Evolutionary conservation across 768 basidiomycete species (phyloP).

Genomic region (Naganishia kalamii): DNA sequence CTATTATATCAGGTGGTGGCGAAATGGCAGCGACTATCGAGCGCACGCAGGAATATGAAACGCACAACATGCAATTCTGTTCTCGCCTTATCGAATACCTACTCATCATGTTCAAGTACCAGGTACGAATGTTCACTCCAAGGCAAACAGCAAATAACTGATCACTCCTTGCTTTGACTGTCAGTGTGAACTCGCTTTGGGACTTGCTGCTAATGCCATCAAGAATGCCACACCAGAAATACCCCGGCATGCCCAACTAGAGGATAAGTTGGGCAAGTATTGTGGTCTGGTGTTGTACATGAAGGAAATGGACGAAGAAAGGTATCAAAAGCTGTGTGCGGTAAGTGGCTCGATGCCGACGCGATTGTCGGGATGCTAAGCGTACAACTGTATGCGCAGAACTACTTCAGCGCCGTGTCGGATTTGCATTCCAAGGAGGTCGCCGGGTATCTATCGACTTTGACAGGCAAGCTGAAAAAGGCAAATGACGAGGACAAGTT

Average conservation of each 20-base stretch:
- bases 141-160: neutral
- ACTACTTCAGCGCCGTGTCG: constrained; percentile 81
- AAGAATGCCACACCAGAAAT: constrained; percentile 53
- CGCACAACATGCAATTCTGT: constrained; percentile 85
- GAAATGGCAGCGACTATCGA: constrained; percentile 97
- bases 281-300: constrained; percentile 83
- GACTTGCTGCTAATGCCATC: constrained; percentile 23
- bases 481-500: constrained; percentile 61
- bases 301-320: constrained; percentile 87
- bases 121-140: constrained; percentile 49
- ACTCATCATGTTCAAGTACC: constrained; percentile 82
- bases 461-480: constrained; percentile 60
- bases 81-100: constrained; percentile 84
- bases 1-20: constrained; percentile 47
- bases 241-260: constrained; percentile 61
- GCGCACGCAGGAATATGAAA: constrained; percentile 79
- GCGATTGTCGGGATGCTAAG: neutral
- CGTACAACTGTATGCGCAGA: constrained; percentile 51
- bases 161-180: neutral
- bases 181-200: constrained; percentile 18
- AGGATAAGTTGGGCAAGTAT: constrained; percentile 78
- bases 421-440: constrained; percentile 76
- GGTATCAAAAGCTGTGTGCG: constrained; percentile 83
- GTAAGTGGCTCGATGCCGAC: constrained; percentile 51
- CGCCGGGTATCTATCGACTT: constrained; percentile 61